Evolutionary conservation across 768 basidiomycete species (phyloP).

Genomic region (Candolleomyces aberdarensis): DNA sequence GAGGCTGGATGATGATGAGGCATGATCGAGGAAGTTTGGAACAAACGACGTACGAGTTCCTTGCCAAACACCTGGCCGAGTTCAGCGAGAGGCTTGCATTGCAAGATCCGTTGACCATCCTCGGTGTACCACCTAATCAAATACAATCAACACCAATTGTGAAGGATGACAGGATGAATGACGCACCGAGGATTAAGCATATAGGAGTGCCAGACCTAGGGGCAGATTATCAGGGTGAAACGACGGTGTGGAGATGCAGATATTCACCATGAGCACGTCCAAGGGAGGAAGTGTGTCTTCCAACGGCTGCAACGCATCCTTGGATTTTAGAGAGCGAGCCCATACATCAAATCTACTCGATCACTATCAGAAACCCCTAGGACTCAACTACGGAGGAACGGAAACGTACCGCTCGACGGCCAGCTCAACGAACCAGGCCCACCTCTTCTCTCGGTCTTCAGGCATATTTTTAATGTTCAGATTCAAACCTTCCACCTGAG

Average conservation of each 20-base stretch:
- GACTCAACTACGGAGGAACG: background rate
- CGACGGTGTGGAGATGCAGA: too few relatives aligned
- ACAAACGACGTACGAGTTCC: background rate
- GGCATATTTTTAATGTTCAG: slow-evolving; percentile 14
- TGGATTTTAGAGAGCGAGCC: slow-evolving; percentile 15
- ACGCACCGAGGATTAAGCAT: slow-evolving; percentile 30
- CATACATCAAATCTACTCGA: slow-evolving; percentile 27
- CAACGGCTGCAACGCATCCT: slow-evolving; percentile 6
- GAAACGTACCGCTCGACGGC: slow-evolving; percentile 31
- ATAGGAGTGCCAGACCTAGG: slow-evolving; percentile 35
- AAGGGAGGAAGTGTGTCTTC: slow-evolving; percentile 28
- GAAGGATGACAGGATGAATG: too few relatives aligned
- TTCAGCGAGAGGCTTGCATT: background rate
- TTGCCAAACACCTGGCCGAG: background rate
- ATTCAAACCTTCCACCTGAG: slow-evolving; percentile 16
- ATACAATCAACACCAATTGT: too few relatives aligned
- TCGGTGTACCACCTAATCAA: too few relatives aligned
- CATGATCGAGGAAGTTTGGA: background rate
- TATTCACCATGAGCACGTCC: slow-evolving; percentile 34
- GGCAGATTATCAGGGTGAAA: background rate
- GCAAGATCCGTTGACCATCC: slow-evolving; percentile 14
- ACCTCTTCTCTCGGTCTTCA: slow-evolving; percentile 22
- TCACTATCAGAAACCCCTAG: background rate
- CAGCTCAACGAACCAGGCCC: slow-evolving; percentile 35
- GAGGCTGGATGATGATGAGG: background rate